Conservation (phyloP, 768 basidiomycete species). For the Mycena leptocephala region DNA sequence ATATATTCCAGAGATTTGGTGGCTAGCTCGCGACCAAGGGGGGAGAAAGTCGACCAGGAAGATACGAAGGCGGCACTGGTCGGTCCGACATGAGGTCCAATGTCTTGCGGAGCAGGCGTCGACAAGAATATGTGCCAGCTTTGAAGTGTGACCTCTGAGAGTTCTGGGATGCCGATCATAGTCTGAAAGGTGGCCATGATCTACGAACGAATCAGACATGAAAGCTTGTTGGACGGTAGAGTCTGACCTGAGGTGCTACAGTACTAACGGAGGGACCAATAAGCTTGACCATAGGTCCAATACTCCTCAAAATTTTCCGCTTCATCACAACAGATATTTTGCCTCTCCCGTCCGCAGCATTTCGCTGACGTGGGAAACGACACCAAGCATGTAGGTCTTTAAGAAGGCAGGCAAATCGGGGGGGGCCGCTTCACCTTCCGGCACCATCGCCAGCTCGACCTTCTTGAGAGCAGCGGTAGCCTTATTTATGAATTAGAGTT, state of each 20-base stretch:
- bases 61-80: constrained; percentile 90
- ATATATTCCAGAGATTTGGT: constrained; percentile 78
- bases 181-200: constrained; percentile 98
- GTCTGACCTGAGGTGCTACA: constrained; percentile 89
- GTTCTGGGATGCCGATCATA: constrained; percentile 80
- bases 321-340: constrained; percentile 82
- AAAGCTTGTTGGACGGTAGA: neutral
- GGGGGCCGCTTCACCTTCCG: constrained; percentile 44
- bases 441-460: constrained; percentile 63
- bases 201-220: constrained; percentile 58
- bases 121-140: constrained; percentile 88
- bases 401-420: constrained; percentile 73
- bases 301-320: constrained; percentile 82
- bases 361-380: constrained; percentile 90
- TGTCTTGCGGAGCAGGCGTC: constrained; percentile 76
- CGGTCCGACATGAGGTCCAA: constrained; percentile 88
- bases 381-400: constrained; percentile 84
- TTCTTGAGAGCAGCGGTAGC: constrained; percentile 56
- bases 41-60: constrained; percentile 79
- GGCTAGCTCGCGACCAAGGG: constrained; percentile 67
- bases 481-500: constrained; percentile 36
- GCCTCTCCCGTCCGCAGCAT: constrained; percentile 89
- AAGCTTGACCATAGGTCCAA: constrained; percentile 79
- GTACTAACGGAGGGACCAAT: constrained; percentile 82
- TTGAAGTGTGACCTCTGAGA: constrained; percentile 84